phyloP scores from a whole-genome alignment of 306 rosid species.

The Quercus robur region DNA sequence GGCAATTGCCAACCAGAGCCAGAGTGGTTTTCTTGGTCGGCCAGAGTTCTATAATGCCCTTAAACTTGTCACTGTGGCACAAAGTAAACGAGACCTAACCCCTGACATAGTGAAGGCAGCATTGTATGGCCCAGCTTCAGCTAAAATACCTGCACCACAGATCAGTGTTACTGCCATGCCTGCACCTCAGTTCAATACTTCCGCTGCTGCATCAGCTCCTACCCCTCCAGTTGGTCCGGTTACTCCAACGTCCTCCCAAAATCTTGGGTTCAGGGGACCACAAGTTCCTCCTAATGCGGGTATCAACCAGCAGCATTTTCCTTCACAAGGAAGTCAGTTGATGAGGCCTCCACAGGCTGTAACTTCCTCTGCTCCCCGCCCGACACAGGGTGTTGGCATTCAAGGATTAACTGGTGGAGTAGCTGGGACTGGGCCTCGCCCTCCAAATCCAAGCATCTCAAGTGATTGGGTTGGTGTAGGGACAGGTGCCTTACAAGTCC shows the following conservation, averaged over 20 bases:
- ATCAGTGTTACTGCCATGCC: slow-evolving; percentile 51
- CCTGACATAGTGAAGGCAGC: slow-evolving; percentile 94
- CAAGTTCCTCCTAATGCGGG: slow-evolving; percentile 37
- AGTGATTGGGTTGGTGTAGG: slow-evolving; percentile 48
- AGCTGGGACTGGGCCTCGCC: slow-evolving; percentile 36
- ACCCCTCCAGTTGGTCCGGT: slow-evolving; percentile 34
- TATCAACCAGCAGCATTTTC: slow-evolving; percentile 34
- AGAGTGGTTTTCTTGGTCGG: slow-evolving; percentile 77
- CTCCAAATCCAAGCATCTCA: slow-evolving; percentile 30
- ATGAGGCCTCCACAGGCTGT: slow-evolving; percentile 47
- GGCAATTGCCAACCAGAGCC: slow-evolving; percentile 75
- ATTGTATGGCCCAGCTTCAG: slow-evolving; percentile 79
- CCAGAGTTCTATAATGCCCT: slow-evolving; percentile 96
- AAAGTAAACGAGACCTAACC: slow-evolving; percentile 82
- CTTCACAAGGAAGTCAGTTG: slow-evolving; percentile 37
- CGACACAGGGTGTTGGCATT: slow-evolving; percentile 30
- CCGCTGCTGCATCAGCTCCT: slow-evolving; percentile 41
- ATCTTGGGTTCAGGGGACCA: slow-evolving; percentile 46
- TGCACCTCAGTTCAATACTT: slow-evolving; percentile 42
- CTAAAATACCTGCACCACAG: slow-evolving; percentile 95
- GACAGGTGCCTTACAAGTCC: slow-evolving; percentile 38
- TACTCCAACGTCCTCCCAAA: slow-evolving; percentile 45
- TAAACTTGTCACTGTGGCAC: slow-evolving; percentile 97
- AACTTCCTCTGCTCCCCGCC: slow-evolving; percentile 37
- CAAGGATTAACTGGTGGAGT: slow-evolving; percentile 49